Evolutionary conservation across 371 early-diverging fungal species (phyloP).

Genomic region (Mortierella sp.): DNA sequence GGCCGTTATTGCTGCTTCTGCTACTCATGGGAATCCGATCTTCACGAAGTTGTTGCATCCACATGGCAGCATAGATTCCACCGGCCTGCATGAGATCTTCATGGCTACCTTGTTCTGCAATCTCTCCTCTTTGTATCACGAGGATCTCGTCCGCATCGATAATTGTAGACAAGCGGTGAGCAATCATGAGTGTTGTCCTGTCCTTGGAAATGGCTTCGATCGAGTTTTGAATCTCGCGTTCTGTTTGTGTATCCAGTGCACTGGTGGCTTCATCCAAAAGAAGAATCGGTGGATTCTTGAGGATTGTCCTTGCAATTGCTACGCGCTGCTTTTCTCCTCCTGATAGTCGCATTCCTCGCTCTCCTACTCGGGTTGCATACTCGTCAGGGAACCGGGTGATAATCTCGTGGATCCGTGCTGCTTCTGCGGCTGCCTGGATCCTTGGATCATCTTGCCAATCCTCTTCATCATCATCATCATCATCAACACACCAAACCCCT

Average conservation of each 20-base stretch:
- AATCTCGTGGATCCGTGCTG: conserved; percentile 82
- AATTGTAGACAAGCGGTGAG: conserved; percentile 91
- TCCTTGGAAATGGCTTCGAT: conserved; percentile 73
- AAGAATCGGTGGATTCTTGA: conserved; percentile 82
- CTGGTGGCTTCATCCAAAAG: conserved; percentile 78
- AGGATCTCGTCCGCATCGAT: conserved; percentile 83
- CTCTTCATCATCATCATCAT: conserved; percentile 31
- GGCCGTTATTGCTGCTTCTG: too few species aligned
- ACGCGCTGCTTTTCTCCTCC: conserved; percentile 97
- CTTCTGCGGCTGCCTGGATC: conserved; percentile 74
- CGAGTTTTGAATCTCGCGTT: conserved; percentile 82
- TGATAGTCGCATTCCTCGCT: conserved; percentile 89
- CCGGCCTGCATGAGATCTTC: conserved; percentile 73
- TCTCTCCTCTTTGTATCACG: conserved; percentile 81
- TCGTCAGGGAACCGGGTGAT: conserved; percentile 74
- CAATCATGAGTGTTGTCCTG: conserved; percentile 95
- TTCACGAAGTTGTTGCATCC: conserved; percentile 90
- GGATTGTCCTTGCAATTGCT: conserved; percentile 84
- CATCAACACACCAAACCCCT: conserved; percentile 60
- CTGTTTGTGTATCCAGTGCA: conserved; percentile 71
- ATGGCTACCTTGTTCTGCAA: conserved; percentile 91
- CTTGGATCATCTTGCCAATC: conserved; percentile 46
- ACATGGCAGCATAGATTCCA: conserved; percentile 87
- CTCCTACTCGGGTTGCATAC: conserved; percentile 94
- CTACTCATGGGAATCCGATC: conserved; percentile 44